Evolutionary conservation across 2,329 filamentous ascomycete genomes (phyloP).

Genomic region (Cytospora piceicola): DNA sequence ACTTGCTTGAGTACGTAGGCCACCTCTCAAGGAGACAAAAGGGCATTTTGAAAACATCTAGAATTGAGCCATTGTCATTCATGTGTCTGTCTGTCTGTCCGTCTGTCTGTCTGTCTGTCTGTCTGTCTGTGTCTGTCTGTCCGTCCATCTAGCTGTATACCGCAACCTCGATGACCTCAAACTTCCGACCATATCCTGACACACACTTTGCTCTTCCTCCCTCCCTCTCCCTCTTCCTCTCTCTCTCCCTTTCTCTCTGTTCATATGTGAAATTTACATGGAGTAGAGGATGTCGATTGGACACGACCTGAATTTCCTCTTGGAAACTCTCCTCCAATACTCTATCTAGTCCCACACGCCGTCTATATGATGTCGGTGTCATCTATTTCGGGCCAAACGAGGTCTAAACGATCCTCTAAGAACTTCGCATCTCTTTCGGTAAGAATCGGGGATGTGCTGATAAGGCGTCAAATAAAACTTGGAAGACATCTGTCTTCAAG

Average conservation of each 20-base stretch:
- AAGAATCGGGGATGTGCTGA: neutral
- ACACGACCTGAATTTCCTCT: neutral
- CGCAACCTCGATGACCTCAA: neutral
- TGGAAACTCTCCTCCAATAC: slow-evolving; percentile 1
- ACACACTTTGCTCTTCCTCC: neutral
- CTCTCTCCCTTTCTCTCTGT: neutral
- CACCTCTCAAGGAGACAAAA: too few relatives aligned
- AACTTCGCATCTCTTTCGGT: slow-evolving; percentile 3
- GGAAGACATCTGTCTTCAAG: neutral
- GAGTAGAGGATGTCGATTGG: neutral
- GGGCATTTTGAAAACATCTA: neutral
- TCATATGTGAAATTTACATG: slow-evolving; percentile 4
- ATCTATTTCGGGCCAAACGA: slow-evolving; percentile 26
- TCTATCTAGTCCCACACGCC: slow-evolving; percentile 19
- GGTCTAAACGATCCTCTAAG: slow-evolving; percentile 22
- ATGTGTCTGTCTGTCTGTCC: neutral
- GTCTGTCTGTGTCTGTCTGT: neutral
- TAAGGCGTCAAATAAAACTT: neutral
- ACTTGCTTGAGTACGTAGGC: too few relatives aligned
- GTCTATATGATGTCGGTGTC: slow-evolving; percentile 22
- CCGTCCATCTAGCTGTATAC: neutral
- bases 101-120: neutral
- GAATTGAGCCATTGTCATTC: neutral
- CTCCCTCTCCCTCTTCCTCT: neutral
- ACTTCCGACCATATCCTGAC: neutral